phyloP scores from a whole-genome alignment of 306 rosid species.

The Citrullus mucosospermus region DNA sequence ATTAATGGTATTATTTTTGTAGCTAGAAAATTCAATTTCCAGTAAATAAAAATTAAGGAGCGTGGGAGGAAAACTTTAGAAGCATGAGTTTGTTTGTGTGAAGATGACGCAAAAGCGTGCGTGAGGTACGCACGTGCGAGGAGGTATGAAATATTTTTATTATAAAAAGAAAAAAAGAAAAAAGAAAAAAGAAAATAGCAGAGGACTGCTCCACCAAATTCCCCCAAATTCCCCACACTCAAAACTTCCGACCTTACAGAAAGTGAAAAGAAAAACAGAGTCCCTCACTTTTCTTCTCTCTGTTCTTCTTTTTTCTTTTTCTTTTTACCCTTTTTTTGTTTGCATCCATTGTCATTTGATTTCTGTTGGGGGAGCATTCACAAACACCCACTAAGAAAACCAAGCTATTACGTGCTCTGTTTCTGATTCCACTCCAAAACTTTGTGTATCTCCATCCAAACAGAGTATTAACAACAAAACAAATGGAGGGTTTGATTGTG shows the following conservation, averaged over 20 bases:
- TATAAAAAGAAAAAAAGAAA: too few relatives aligned
- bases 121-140: not conserved
- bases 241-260: too few relatives aligned
- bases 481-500: constrained; percentile 19
- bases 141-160: not conserved
- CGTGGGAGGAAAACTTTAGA: too few relatives aligned
- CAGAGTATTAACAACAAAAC: not conserved
- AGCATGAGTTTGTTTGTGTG: not conserved
- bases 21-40: too few relatives aligned
- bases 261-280: too few relatives aligned
- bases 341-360: not conserved
- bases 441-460: not conserved
- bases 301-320: not conserved
- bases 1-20: too few relatives aligned
- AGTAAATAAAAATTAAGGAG: too few relatives aligned
- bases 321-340: not conserved
- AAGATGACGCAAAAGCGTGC: not conserved
- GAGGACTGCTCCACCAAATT: too few relatives aligned
- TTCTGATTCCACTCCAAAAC: not conserved
- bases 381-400: not conserved
- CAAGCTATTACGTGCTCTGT: not conserved
- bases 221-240: too few relatives aligned
- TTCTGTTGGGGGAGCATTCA: not conserved
- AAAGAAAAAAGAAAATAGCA: too few relatives aligned
- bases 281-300: not conserved